Conservation (phyloP, 768 basidiomycete genomes). For the Macrocybe gigantea region DNA sequence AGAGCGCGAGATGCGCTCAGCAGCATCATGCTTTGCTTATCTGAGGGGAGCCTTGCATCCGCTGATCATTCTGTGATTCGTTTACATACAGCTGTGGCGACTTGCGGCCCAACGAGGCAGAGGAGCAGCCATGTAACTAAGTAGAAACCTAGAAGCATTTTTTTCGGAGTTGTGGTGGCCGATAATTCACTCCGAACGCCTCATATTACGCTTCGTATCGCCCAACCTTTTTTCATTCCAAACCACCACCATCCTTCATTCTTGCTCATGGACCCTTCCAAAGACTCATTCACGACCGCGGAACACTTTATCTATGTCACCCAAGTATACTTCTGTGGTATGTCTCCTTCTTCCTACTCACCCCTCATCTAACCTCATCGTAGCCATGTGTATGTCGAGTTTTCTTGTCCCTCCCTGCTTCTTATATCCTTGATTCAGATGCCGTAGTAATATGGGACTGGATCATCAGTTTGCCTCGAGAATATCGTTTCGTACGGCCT, state of each 20-base stretch:
- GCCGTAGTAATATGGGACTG: conserved; percentile 84
- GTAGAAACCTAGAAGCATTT: conserved; percentile 11
- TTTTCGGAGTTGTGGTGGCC: conserved; percentile 14
- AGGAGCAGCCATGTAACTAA: conserved; percentile 3
- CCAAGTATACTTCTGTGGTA: conserved; percentile 85
- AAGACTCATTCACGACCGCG: conserved; percentile 47
- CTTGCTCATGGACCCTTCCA: conserved; percentile 19
- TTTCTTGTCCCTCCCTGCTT: conserved; percentile 13
- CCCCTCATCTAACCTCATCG: conserved; percentile 23
- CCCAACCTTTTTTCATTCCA: conserved; percentile 31
- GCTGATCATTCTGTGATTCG: no score
- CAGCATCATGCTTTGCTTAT: no score
- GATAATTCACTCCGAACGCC: conserved; percentile 29
- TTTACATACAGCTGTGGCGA: no score
- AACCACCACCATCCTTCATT: conserved; percentile 25
- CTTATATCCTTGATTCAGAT: conserved; percentile 39
- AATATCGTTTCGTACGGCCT: conserved; percentile 64
- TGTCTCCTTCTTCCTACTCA: conserved; percentile 27
- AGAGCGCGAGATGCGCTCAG: no score
- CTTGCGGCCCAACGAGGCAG: no score
- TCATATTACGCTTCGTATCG: conserved; percentile 39
- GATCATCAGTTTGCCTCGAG: conserved; percentile 71
- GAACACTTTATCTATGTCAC: conserved; percentile 76
- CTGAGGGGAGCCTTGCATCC: no score
- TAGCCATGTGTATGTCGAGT: conserved; percentile 64